Evolutionary conservation across 1,139 yeast species (phyloP), one percentile per base, ranked within the genome.

Genomic region (Geotrichum bryndzae): DNA sequence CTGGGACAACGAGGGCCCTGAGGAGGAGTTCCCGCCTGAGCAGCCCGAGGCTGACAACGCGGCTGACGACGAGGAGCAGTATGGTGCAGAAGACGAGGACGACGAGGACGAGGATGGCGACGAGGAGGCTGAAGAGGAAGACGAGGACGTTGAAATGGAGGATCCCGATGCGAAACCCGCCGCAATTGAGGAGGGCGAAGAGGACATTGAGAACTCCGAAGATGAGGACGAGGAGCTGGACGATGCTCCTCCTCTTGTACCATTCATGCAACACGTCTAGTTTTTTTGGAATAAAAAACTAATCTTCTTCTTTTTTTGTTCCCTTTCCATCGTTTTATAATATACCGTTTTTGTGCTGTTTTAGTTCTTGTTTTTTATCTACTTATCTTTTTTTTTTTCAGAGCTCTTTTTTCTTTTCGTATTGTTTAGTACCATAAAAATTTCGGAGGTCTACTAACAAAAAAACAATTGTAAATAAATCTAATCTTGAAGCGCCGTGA

Each of bases 21-120:
- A 81, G 41, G 87, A 85, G 61, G 89, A 88, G 64, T 88, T 84
- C 69, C 96, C 96, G 77, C 95, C 77, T 3, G 96, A 89, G 63
- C 88, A 84, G 69, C 85, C 82, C 0, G 87, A 82, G 22, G 84
- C 79, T 1, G 87, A 83, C 59, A 80, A 68, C 31, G 80, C 73
- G 23, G 78, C 70, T 1, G 78, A 69, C 31, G 79, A 72, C 5
- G 77, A 67, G 7, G 79, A 74, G 10, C 78, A 72, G 10, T 79
- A 73, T 2, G 78, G 69, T 2, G 79, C 67, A 10, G 74, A 67
- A 2, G 76, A 68, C 33, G 76, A 68, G 7, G 74, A 70, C 29
- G 74, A 69, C 5, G 74, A 65, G 13, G 75, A 69, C 1, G 72
- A 68, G 23, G n/a, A 41, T n/a, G 76, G 69, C 18, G 73, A 65